Base-by-base conservation (phyloP, 2,329 filamentous ascomycete species). In the Calonectria crousiana region DNA sequence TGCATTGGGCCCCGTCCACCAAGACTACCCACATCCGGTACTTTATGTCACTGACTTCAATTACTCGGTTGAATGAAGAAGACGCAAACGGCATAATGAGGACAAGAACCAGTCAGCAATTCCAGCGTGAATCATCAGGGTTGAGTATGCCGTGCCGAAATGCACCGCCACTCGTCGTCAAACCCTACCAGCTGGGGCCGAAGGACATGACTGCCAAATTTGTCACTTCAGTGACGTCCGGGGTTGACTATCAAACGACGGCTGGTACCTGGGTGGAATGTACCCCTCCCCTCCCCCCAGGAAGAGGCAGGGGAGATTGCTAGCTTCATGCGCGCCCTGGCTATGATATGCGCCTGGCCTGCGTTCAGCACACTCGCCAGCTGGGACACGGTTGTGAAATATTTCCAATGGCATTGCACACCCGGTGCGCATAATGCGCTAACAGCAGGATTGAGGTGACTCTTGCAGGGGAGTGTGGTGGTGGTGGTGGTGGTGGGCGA, bases 261-360 rank as follows among this genome's bases (percentile, higher is more conserved):
- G 41, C 26, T 11, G 71, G 66, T 73, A 73, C 71, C 67, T 73
- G 60, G 51, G 41, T 52, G 38, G 26, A 32, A 67, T 60, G 71
- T 73, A 73, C 67, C 60, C 41, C 18, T 49, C 32, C 51, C 41
- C 52, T 20, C 11, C 44, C 53, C 28, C 38, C 66, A 23, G 49
- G 23, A 53, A 58, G 47, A 69, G 49, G 58, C 32, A 65, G 60
- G 67, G 67, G 71, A 73, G 71, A 60, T 69, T 69, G 66, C 71
- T 73, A 73, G 71, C 71, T 73, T 73, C 58, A 73, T 69, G 71
- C 71, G 66, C 41, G 56, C 71, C 44, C 36, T 44, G 18, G 36
- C 28, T 23, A 51, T 60, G 26, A 69, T 34, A 69, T 66, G 71
- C 58, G 51, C 49, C 49, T 18, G 36, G 53, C 34, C 38, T 52